phyloP scores from a whole-genome alignment of 2,329 filamentous ascomycete species.

The Fusarium sp. region DNA sequence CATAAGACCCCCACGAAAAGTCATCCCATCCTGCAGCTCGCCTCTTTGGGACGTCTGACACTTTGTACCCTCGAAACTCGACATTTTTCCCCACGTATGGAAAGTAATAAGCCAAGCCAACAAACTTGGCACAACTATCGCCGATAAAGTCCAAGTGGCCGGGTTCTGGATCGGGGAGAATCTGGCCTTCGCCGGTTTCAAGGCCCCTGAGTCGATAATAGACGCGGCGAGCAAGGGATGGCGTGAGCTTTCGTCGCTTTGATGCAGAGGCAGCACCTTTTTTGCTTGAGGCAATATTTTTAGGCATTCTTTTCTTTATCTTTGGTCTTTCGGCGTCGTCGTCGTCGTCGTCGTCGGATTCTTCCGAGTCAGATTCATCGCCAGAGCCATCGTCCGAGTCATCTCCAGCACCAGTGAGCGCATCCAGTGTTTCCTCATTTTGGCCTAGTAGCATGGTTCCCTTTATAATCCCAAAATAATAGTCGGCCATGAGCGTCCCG shows the following conservation, averaged over 20 bases:
- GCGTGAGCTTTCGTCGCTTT: not conserved
- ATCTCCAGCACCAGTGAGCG: not conserved
- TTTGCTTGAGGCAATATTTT: not conserved
- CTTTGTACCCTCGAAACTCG: conserved; percentile 15
- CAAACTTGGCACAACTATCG: not conserved
- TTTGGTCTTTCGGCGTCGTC: not conserved
- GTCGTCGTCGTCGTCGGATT: not conserved
- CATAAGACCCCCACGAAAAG: not conserved
- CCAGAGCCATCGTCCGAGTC: not conserved
- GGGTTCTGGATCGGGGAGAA: not conserved
- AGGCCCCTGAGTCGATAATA: conserved; percentile 8
- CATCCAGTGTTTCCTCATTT: conserved; percentile 6
- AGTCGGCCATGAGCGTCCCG: not conserved
- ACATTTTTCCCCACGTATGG: not conserved
- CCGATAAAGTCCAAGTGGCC: conserved; percentile 16
- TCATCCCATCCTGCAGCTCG: not conserved
- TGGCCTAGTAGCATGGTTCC: conserved; percentile 11
- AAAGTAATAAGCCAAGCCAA: conserved; percentile 6
- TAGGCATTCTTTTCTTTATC: not conserved
- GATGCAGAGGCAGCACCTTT: not conserved
- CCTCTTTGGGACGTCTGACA: conserved; percentile 1
- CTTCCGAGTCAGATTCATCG: not conserved
- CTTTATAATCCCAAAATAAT: conserved; percentile 9
- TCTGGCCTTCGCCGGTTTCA: conserved; percentile 16
- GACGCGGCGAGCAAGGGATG: conserved; percentile 10